Percentiles rank a stretch among this genome's conserved stretches.
These are phyloP conservation scores for Dictyostelium capitatum DNA, from an alignment of 78 protist species.

Conservation along the genomic window DNA sequence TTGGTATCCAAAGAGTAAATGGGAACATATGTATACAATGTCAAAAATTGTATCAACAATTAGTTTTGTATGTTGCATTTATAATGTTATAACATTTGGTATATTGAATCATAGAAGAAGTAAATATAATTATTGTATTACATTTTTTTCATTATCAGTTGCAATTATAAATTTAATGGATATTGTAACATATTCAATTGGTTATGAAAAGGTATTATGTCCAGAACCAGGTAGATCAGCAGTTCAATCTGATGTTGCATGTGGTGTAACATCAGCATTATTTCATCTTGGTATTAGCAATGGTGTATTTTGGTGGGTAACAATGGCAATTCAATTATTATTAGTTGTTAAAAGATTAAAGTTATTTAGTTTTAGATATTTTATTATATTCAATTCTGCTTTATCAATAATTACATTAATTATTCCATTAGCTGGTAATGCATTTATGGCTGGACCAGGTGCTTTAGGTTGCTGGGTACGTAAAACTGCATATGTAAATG, in stretches of 20 bases:
- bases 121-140: constrained; percentile 40
- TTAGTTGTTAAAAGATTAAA: constrained; percentile 31
- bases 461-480: constrained; percentile 50
- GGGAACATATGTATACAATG: constrained; percentile 29
- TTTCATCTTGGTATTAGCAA: constrained; percentile 23
- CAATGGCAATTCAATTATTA: constrained; percentile 44
- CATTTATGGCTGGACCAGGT: constrained; percentile 23
- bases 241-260: constrained; percentile 41
- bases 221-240: constrained; percentile 31
- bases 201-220: constrained; percentile 16
- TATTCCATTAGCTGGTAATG: constrained; percentile 16
- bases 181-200: constrained; percentile 20
- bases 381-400: neutral
- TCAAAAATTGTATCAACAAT: constrained; percentile 46
- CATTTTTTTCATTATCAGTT: constrained; percentile 13
- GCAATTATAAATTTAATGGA: constrained; percentile 32
- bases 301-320: constrained; percentile 72
- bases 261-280: constrained; percentile 23
- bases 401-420: neutral
- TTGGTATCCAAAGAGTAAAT: constrained; percentile 4
- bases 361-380: neutral
- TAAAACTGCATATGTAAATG: constrained; percentile 6
- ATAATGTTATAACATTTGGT: constrained; percentile 38
- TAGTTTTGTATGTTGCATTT: constrained; percentile 38
- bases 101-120: constrained; percentile 20